A percentile compares a stretch with the other conserved stretches of the same genome.
Conservation (phyloP, 2,329 filamentous ascomycete genomes). For the Chaetomium olivaceum region DNA sequence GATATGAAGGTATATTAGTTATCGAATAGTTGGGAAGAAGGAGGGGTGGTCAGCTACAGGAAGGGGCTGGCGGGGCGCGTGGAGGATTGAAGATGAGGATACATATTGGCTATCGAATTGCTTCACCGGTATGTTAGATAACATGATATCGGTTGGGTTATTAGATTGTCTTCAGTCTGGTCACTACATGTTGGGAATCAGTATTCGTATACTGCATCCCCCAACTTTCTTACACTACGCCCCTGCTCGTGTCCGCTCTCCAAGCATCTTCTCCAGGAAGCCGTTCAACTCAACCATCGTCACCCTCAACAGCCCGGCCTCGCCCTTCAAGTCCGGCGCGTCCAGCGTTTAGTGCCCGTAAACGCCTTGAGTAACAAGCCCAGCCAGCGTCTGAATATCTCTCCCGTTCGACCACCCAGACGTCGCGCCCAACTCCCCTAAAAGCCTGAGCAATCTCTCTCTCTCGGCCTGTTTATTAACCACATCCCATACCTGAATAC, state of each 20-base stretch:
- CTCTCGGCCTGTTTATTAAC: too few relatives aligned
- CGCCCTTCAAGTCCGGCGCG: not conserved
- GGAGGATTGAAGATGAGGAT: not conserved
- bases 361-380: not conserved
- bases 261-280: not conserved
- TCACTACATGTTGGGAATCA: not conserved
- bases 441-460: too few relatives aligned
- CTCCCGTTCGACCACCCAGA: too few relatives aligned
- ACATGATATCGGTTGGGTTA: not conserved
- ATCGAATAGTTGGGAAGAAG: not conserved
- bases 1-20: not conserved
- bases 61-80: not conserved
- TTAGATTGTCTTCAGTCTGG: not conserved
- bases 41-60: too few relatives aligned
- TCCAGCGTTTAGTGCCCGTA: not conserved
- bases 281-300: not conserved
- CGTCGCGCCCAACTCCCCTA: too few relatives aligned
- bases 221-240: not conserved
- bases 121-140: not conserved
- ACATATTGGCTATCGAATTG: not conserved
- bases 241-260: not conserved
- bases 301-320: not conserved
- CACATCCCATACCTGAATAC: too few relatives aligned
- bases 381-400: not conserved
- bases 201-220: not conserved